Evolutionary conservation across 805 yeast species (phyloP), one percentile per base, ranked within the genome.

Genomic region (Candida orba): DNA sequence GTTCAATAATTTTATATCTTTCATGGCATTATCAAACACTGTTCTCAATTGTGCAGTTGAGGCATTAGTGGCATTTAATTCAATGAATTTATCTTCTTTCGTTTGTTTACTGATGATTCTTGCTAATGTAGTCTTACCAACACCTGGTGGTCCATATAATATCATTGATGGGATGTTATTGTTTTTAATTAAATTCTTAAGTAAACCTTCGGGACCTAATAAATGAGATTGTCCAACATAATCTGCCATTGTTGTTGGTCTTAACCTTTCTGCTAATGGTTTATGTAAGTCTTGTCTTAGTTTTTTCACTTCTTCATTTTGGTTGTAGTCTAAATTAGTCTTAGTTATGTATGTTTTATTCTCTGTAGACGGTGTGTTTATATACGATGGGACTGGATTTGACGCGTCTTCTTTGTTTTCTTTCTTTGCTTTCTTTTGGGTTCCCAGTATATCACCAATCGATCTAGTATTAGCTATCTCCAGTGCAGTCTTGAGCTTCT

Each of bases 81-180:
- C 97, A 3, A 85, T 71, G 57, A 88, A 80, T 37, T 80, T 58
- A 32, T 67, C 65, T 14, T 57, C 58, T 37, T 80, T 57, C 27
- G 66, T 66, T 12, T 56, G 56, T 8, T 66, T 61, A 5, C 70
- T 53, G 8, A 71, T 50, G 17, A 73, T 58, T n/a, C 84, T 62
- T 0, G 95, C 93, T 24, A 93, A 59, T 0, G 96, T 83, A 0
- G 99, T 93, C 58, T 93, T 93, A 0, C 71, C 91, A 3, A 88
- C 90, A 0, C 99, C 99, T 2, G 97, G 95, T 1, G 95, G 95
- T 0, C 99, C 99, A 85, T 93, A 84, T 6, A 93, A 65, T 2
- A 93, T 78, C 78, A 93, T 72, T 0, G 96, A 88, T 1, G 97
- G 97, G 8, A 85, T 67, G 38, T 71, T 67, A n/a, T 82, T 63